Percentiles rank a stretch among this genome's conserved stretches.
These are phyloP conservation scores for Fraxinus velutina DNA, from an alignment of 305 asterid genomes.

Conservation along the genomic window DNA sequence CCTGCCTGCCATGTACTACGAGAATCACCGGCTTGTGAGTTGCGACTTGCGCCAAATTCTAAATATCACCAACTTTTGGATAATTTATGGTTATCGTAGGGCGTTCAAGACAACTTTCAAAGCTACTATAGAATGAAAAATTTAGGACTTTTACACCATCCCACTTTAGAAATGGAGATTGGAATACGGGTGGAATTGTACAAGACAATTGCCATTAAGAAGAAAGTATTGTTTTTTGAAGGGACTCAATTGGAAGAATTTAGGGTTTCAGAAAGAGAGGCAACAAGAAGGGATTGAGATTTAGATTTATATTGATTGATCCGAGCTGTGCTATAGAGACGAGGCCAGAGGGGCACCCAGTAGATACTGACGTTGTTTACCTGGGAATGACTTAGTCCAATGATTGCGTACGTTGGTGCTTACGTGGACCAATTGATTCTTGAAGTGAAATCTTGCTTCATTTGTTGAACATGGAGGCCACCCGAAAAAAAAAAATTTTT, in stretches of 20 bases:
- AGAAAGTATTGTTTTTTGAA: background rate
- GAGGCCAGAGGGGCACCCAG: no score
- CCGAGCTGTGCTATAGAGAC: background rate
- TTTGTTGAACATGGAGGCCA: constrained; percentile 28
- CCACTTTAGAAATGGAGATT: constrained; percentile 19
- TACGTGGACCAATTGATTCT: constrained; percentile 46
- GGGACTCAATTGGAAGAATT: background rate
- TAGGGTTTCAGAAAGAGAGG: background rate
- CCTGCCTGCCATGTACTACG: constrained; percentile 20
- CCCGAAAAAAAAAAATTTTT: background rate
- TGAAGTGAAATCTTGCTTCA: constrained; percentile 38
- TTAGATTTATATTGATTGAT: background rate
- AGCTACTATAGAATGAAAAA: background rate
- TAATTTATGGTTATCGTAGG: background rate
- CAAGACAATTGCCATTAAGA: background rate
- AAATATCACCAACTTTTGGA: background rate
- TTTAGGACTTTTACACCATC: constrained; percentile 26
- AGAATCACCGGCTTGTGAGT: background rate
- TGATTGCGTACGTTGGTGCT: constrained; percentile 46
- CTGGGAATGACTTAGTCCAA: constrained; percentile 19
- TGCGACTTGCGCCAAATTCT: background rate
- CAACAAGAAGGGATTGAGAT: background rate
- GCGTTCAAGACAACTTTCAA: constrained; percentile 19
- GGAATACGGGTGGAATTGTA: background rate
- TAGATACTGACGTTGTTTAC: constrained; percentile 22